phyloP scores from a whole-genome alignment of 495 filamentous ascomycete species.

The Penicillium antarcticum region DNA sequence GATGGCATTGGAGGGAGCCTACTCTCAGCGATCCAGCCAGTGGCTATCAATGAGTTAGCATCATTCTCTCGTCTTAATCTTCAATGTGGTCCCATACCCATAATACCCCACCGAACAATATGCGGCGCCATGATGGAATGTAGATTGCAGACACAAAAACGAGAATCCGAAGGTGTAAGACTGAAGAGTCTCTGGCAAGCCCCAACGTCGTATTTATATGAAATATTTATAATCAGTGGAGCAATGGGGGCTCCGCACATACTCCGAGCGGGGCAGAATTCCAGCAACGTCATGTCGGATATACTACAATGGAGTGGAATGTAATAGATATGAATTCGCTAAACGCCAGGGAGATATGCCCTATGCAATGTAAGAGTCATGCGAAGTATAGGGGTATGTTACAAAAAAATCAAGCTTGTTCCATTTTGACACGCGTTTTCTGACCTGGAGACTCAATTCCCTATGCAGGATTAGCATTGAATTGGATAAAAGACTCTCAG shows the following conservation, averaged over 20 bases:
- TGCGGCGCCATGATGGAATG: conserved; percentile 38
- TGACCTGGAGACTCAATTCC: conserved; percentile 36
- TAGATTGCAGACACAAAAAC: background rate
- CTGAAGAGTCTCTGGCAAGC: background rate
- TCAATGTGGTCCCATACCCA: conserved; percentile 45
- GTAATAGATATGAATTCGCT: conserved; percentile 6
- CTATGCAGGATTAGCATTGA: conserved; percentile 16
- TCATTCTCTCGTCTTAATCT: background rate
- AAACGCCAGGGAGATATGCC: conserved; percentile 1
- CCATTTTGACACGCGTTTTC: conserved; percentile 41
- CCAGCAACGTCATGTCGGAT: conserved; percentile 12
- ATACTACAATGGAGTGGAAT: background rate
- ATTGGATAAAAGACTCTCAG: background rate
- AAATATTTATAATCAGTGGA: conserved; percentile 13
- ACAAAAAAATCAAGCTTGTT: conserved; percentile 25
- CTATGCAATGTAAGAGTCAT: conserved; percentile 4
- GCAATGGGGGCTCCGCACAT: conserved; percentile 18
- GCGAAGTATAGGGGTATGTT: background rate
- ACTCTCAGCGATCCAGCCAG: conserved; percentile 76
- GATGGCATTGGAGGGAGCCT: conserved; percentile 10
- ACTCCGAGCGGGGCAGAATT: conserved; percentile 29
- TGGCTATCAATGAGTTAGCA: conserved; percentile 48
- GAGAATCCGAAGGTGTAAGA: background rate
- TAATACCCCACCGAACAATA: conserved; percentile 73
- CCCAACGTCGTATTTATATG: background rate